Base-by-base conservation (phyloP, 1,284 basidiomycete genomes). In the Leccinum subatratum region DNA sequence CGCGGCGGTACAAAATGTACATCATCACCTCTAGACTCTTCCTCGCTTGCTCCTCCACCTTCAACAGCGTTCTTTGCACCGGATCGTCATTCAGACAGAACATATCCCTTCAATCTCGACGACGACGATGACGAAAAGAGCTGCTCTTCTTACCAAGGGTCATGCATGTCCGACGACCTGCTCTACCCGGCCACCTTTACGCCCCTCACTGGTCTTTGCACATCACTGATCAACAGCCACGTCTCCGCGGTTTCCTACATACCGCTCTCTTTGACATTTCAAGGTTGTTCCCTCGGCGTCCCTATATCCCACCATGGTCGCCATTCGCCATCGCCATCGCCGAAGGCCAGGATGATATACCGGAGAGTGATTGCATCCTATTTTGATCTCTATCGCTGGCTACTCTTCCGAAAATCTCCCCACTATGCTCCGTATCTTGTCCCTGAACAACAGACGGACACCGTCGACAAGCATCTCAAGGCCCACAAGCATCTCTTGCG, bases 401-500 rank as follows among this genome's bases (percentile, higher is more conserved):
- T 76, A 77, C 66, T 83, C 81, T 5, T 78, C 85, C 0, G 84
- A 87, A 20, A 83, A 82, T 12, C 78, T 86, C 32, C 79, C 79
- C 0, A 83, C 83, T 0, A 83, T 86, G 0, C 77, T 90, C 12
- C 81, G 82, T 4, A 85, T 90, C 65, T 76, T 83, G 70, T 73
- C 81, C 1, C 58, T 73, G 5, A 78, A 81, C 56, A 71, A 73
- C 67, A 72, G 82, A 37, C 70, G 42, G 72, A 76, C 0, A 70
- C 69, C 42, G 75, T 88, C 68, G 64, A 78, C 30, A 57, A 66
- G 0, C 79, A 88, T 8, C 80, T 89, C 62, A 72, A 79, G 20
- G 65, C 76, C 0, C 77, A 88, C 69, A 75, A 77, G 1, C 80
- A 87, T 65, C 83, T 89, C 61, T 77, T 90, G 18, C 86, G 87